phyloP scores from a whole-genome alignment of 192 early-diverging fungal species.

The Coemansia sp. region DNA sequence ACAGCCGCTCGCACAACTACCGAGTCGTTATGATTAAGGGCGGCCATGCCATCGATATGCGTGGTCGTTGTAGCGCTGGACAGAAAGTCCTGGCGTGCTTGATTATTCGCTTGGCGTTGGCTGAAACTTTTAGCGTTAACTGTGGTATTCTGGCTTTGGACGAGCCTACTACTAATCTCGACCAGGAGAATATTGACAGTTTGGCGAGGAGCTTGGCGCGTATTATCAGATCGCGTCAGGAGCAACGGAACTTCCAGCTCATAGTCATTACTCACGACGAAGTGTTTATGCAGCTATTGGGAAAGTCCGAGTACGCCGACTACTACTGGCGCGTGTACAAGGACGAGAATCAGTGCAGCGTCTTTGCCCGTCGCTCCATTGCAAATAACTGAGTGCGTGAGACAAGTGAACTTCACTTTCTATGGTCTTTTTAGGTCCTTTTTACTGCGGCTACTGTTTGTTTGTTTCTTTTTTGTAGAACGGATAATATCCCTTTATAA shows the following conservation, averaged over 20 bases:
- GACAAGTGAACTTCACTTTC: background rate
- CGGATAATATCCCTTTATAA: background rate
- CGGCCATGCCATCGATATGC: constrained; percentile 85
- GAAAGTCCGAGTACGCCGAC: constrained; percentile 77
- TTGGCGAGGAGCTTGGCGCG: constrained; percentile 77
- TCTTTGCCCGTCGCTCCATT: constrained; percentile 47
- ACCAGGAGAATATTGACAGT: constrained; percentile 83
- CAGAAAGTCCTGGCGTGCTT: constrained; percentile 97
- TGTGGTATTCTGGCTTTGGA: constrained; percentile 95
- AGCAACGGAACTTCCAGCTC: constrained; percentile 93
- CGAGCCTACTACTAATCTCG: constrained; percentile 98
- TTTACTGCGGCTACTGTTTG: constrained; percentile 11
- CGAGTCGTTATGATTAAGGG: constrained; percentile 93
- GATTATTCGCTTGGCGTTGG: constrained; percentile 93
- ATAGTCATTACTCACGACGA: constrained; percentile 99
- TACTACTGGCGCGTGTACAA: constrained; percentile 90
- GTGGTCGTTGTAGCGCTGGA: constrained; percentile 94
- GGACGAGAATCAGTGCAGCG: constrained; percentile 60
- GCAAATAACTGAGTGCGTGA: constrained; percentile 33
- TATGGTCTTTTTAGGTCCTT: background rate
- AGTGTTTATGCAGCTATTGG: constrained; percentile 85
- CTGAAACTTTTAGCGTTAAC: constrained; percentile 90
- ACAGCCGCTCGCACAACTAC: constrained; percentile 86
- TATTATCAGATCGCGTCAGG: constrained; percentile 78
- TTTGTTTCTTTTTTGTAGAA: background rate